phyloP scores from a whole-genome alignment of 306 rosid genomes.

The Cicer pinnatifidum region DNA sequence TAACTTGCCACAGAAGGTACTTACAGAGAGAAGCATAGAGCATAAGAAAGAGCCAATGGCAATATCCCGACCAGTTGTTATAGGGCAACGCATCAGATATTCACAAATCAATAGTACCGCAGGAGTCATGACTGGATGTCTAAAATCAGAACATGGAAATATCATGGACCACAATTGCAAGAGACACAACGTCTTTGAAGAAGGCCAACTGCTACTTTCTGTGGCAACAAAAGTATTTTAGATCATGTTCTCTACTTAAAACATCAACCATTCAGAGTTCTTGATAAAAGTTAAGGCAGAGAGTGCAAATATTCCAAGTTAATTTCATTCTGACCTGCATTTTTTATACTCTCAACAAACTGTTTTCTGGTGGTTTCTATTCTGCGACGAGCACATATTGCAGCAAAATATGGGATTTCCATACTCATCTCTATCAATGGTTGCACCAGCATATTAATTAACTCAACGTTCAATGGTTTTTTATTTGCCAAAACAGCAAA shows the following conservation, averaged over 20 bases:
- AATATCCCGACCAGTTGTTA: constrained; percentile 72
- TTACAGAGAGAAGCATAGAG: constrained; percentile 82
- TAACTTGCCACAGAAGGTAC: constrained; percentile 45
- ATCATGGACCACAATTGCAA: constrained; percentile 87
- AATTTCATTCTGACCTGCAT: constrained; percentile 62
- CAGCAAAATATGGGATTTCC: constrained; percentile 90
- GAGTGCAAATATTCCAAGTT: constrained; percentile 20
- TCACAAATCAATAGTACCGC: constrained; percentile 79
- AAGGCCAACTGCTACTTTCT: constrained; percentile 92
- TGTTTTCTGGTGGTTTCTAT: constrained; percentile 66
- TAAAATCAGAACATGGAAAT: constrained; percentile 90
- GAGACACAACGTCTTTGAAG: constrained; percentile 81
- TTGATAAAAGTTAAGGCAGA: constrained; percentile 6
- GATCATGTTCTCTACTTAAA: constrained; percentile 18
- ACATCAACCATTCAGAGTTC: constrained; percentile 25
- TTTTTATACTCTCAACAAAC: constrained; percentile 65
- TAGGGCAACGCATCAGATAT: constrained; percentile 84
- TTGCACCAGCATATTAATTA: constrained; percentile 72
- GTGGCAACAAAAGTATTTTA: constrained; percentile 43
- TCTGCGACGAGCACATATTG: constrained; percentile 94
- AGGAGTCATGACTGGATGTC: constrained; percentile 92
- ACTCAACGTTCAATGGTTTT: constrained; percentile 71
- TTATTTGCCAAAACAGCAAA: constrained; percentile 79
- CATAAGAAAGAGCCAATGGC: constrained; percentile 86
- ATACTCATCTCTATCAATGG: constrained; percentile 88